Base-by-base conservation (phyloP, 2,329 filamentous ascomycete species). In the Phyllosticta citrichinensis region DNA sequence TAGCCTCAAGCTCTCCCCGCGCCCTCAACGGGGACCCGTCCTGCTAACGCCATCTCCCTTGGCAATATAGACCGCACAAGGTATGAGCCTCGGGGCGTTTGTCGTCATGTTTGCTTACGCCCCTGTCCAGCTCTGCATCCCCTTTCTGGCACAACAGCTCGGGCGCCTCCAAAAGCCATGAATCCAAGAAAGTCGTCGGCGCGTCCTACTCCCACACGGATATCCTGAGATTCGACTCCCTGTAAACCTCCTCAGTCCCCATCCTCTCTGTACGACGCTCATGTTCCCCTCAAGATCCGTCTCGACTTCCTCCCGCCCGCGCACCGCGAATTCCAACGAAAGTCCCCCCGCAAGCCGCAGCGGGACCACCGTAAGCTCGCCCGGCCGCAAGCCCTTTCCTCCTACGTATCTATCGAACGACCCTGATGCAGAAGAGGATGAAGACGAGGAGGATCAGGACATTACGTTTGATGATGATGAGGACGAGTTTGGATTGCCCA, bases 191-290 rank as follows among this genome's bases (percentile, higher is more conserved):
- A 64, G 89, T 99, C 40, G 88, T 97, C 63, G 94, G 94, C 67
- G 94, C 94, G 61, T 88, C 92, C 54, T 99, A 99, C 73, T 97
- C 94, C 14, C 94, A 99, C 75, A 90, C 93, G 27, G 92, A 97
- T 76, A 90, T 96, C 71, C 81, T 97, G 68, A 96, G 93, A 75
- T 88, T 93, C 70, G 89, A 91, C 70, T 84, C 86, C 27, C 68
- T 93, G 90, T 94, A 82, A 66, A 82, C 74, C 30, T 50, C 24
- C 24, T n/a, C n/a, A n/a, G n/a, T n/a, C 35, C 33, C n/a, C 17
- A 30, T 8, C 6, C 53, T 24, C 3, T 56, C 51, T 40, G 55
- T 55, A 59, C 55, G 35, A 54, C 27, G 35, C 60, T 62, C 60
- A 62, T 22, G 35, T 19, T 40, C 3, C 19, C 17, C 24, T 17